A percentile compares a stretch with the other conserved stretches of the same genome.
Conservation (phyloP, 495 filamentous ascomycete species). For the Penicillium psychrofluorescens region DNA sequence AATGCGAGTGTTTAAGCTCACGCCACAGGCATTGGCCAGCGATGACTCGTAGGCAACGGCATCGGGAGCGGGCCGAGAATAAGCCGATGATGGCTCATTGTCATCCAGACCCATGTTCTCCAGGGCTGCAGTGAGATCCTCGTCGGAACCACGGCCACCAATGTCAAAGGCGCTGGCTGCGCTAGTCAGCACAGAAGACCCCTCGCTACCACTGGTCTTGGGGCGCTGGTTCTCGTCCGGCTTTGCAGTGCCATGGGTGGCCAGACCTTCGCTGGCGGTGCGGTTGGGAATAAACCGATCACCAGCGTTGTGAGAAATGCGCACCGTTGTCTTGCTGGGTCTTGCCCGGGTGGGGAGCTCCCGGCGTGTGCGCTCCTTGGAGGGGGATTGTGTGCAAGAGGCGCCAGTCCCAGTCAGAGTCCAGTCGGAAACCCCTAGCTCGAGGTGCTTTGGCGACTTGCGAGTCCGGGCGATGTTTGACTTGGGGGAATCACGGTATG, state of each 20-base stretch:
- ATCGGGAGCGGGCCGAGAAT: constrained; percentile 76
- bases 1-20: constrained; percentile 88
- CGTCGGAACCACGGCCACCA: constrained; percentile 55
- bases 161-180: constrained; percentile 60
- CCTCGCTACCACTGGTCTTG: constrained; percentile 59
- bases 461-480: constrained; percentile 78
- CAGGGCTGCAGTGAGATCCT: constrained; percentile 70
- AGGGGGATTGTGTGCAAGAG: constrained; percentile 59
- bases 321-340: constrained; percentile 60
- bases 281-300: constrained; percentile 97
- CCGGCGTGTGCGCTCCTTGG: constrained; percentile 56
- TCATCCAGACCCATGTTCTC: constrained; percentile 70
- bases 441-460: constrained; percentile 71
- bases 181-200: constrained; percentile 64
- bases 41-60: constrained; percentile 88
- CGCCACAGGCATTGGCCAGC: constrained; percentile 83
- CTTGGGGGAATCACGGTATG: constrained; percentile 73
- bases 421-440: constrained; percentile 90
- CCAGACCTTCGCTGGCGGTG: constrained; percentile 77
- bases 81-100: constrained; percentile 42
- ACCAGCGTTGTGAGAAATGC: constrained; percentile 65
- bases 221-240: constrained; percentile 62
- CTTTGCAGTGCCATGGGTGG: constrained; percentile 75
- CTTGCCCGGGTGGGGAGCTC: constrained; percentile 54
- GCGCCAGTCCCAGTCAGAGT: constrained; percentile 76